A percentile compares a stretch with the other conserved stretches of the same genome.
Evolutionary conservation across 1,284 basidiomycete genomes (phyloP).

Genomic region (Marasmius fiardii): DNA sequence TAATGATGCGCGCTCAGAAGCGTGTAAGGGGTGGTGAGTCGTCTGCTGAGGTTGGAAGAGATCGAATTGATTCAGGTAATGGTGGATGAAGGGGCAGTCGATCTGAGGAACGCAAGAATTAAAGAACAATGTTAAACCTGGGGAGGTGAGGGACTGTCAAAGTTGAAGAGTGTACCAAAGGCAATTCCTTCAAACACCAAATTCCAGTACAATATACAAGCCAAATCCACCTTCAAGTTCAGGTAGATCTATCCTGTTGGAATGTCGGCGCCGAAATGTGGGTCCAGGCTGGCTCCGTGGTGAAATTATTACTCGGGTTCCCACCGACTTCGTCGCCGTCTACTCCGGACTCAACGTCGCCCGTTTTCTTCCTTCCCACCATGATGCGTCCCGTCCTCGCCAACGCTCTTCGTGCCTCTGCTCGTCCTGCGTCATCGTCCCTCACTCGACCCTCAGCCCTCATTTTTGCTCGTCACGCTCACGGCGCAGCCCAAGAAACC

Average conservation of each 20-base stretch:
- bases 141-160: too few relatives aligned
- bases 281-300: too few relatives aligned
- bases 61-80: constrained; percentile 68
- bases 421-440: constrained; percentile 10
- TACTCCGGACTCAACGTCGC: too few relatives aligned
- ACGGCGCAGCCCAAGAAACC: constrained; percentile 79
- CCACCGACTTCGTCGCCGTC: background rate
- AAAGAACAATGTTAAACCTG: constrained; percentile 18
- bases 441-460: constrained; percentile 25
- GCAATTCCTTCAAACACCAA: too few relatives aligned
- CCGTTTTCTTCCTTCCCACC: background rate
- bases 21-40: constrained; percentile 66
- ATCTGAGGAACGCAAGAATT: constrained; percentile 39
- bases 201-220: constrained; percentile 31
- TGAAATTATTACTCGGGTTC: too few relatives aligned
- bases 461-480: constrained; percentile 46
- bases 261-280: too few relatives aligned
- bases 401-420: constrained; percentile 9
- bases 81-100: constrained; percentile 61
- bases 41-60: constrained; percentile 57
- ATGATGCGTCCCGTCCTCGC: constrained; percentile 13
- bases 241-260: too few relatives aligned
- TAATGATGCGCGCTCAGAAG: constrained; percentile 41
- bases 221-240: too few relatives aligned
- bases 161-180: constrained; percentile 32